A percentile compares a stretch with the other conserved stretches of the same genome.
Evolutionary conservation across 495 filamentous ascomycete species (phyloP).

Genomic region (Lindgomyces ingoldianus): DNA sequence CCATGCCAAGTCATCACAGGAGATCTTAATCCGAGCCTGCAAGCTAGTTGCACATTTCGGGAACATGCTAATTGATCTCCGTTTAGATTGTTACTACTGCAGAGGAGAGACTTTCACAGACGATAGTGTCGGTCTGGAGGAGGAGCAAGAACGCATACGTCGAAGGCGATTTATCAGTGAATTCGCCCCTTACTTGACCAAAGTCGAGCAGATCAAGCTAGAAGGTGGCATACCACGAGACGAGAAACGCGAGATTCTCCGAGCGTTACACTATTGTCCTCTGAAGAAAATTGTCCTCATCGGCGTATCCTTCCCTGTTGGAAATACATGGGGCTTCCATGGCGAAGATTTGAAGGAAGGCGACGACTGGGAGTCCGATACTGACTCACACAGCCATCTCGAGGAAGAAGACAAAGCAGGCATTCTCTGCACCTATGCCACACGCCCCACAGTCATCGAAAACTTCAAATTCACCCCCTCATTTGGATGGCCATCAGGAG

Average conservation of each 20-base stretch:
- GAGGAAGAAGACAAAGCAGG: conserved; percentile 31
- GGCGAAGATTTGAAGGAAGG: conserved; percentile 29
- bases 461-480: conserved; percentile 32
- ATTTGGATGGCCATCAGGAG: conserved; percentile 39
- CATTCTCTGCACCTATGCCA: background rate
- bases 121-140: background rate
- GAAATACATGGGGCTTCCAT: conserved; percentile 42
- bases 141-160: conserved; percentile 18
- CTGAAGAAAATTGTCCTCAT: conserved; percentile 43
- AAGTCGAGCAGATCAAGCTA: conserved; percentile 42
- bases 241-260: conserved; percentile 43
- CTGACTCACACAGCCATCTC: conserved; percentile 10
- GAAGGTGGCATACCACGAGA: conserved; percentile 45
- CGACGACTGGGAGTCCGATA: background rate
- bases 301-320: conserved; percentile 37
- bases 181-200: conserved; percentile 41
- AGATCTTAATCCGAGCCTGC: conserved; percentile 19
- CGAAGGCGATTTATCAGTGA: conserved; percentile 40
- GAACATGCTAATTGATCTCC: conserved; percentile 36
- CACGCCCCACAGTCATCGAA: background rate
- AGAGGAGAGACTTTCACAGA: conserved; percentile 35
- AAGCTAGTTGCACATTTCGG: conserved; percentile 38
- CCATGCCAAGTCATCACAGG: background rate
- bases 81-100: conserved; percentile 38
- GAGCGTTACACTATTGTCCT: conserved; percentile 39